Percentiles rank a stretch among this genome's conserved stretches.
These are phyloP conservation scores for Pleomassaria siparia DNA, from an alignment of 2,329 filamentous ascomycete genomes.

Conservation along the genomic window DNA sequence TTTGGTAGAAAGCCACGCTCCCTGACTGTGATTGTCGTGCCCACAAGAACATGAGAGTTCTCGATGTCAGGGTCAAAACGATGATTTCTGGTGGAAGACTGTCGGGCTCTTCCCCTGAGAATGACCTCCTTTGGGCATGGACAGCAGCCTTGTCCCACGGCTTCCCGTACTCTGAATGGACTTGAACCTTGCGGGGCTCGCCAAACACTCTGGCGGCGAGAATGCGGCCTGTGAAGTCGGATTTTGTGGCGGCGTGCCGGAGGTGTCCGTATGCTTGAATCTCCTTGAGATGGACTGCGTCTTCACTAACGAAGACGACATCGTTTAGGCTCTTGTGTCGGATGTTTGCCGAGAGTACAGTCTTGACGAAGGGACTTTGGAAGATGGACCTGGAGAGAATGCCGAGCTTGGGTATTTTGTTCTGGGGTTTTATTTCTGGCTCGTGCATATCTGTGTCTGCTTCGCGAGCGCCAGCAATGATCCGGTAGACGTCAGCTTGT, in stretches of 20 bases:
- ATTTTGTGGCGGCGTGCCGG: slow-evolving; percentile 73
- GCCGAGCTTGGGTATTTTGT: slow-evolving; percentile 60
- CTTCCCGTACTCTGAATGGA: slow-evolving; percentile 22
- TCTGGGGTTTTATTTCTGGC: slow-evolving; percentile 28
- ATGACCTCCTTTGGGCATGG: slow-evolving; percentile 16
- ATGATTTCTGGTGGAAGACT: slow-evolving; percentile 72
- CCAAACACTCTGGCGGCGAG: slow-evolving; percentile 78
- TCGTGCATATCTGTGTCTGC: slow-evolving; percentile 29
- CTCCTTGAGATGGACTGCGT: slow-evolving; percentile 79
- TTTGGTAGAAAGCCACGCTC: slow-evolving; percentile 62
- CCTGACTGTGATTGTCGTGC: slow-evolving; percentile 52
- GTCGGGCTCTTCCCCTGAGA: slow-evolving; percentile 21
- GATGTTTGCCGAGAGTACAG: slow-evolving; percentile 78
- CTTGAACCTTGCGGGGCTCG: slow-evolving; percentile 25
- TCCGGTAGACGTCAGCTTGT: slow-evolving; percentile 44
- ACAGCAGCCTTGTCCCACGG: slow-evolving; percentile 16
- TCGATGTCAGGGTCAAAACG: slow-evolving; percentile 72
- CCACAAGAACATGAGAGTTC: slow-evolving; percentile 76
- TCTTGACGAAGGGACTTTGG: slow-evolving; percentile 72
- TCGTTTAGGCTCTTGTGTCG: slow-evolving; percentile 72
- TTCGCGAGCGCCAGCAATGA: slow-evolving; percentile 41
- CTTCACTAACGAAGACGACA: slow-evolving; percentile 82
- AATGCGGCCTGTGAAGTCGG: slow-evolving; percentile 77
- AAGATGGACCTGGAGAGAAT: slow-evolving; percentile 78
- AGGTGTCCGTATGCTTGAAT: slow-evolving; percentile 69